These are phyloP conservation scores for Nigrograna mackinnonii DNA, from an alignment of 2,329 filamentous ascomycete genomes.

Conservation along the genomic window DNA sequence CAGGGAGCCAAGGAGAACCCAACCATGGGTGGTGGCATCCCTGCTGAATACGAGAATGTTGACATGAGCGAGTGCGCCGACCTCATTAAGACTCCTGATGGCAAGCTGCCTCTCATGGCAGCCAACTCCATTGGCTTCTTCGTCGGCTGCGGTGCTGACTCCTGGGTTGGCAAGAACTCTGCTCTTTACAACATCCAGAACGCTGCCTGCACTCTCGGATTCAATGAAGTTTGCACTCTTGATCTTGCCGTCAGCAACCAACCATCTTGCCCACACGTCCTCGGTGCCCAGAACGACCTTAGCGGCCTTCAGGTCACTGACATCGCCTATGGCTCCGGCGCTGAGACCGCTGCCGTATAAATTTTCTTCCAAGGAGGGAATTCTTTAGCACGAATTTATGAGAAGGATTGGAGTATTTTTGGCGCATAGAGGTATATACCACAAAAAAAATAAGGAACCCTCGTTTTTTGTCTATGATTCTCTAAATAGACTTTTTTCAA, in stretches of 20 bases:
- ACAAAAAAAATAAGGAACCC: too few species aligned
- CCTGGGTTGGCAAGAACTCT: slow-evolving; percentile 11
- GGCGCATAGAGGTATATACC: too few species aligned
- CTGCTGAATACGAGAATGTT: slow-evolving; percentile 56
- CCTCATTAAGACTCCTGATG: slow-evolving; percentile 44
- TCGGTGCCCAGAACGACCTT: slow-evolving; percentile 23
- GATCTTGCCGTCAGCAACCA: slow-evolving; percentile 30
- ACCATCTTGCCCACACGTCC: slow-evolving; percentile 23
- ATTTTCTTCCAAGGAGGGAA: too few species aligned
- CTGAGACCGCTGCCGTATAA: slow-evolving; percentile 13
- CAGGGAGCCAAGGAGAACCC: slow-evolving; percentile 52
- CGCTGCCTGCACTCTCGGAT: slow-evolving; percentile 35
- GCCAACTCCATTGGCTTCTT: slow-evolving; percentile 16
- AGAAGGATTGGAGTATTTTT: too few species aligned
- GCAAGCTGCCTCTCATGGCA: slow-evolving; percentile 14
- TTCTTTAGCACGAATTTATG: too few species aligned
- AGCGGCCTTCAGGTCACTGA: slow-evolving; percentile 17
- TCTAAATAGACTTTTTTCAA: too few species aligned
- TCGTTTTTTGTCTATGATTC: too few species aligned
- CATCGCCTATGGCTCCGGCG: slow-evolving; percentile 27
- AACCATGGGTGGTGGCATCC: slow-evolving; percentile 53
- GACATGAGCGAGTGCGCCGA: slow-evolving; percentile 53
- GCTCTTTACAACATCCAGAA: slow-evolving; percentile 53
- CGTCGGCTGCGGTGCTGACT: slow-evolving; percentile 5
- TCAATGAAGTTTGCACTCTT: slow-evolving; percentile 28